A percentile compares a stretch with the other conserved stretches of the same genome.
Evolutionary conservation across 2,329 filamentous ascomycete species (phyloP).

Genomic region (Aspergillus viridinutans): DNA sequence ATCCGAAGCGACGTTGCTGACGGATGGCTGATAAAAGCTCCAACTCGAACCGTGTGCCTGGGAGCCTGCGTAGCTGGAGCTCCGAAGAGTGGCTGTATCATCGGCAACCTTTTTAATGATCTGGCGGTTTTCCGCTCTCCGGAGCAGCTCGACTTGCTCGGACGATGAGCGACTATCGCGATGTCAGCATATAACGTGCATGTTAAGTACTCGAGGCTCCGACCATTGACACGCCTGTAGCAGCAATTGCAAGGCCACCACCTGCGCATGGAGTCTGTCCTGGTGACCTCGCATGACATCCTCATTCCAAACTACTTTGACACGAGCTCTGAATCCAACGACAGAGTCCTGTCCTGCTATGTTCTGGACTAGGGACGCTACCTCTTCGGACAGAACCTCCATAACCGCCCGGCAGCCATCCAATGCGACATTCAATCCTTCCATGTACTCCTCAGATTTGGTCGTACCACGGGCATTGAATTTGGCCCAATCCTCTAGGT

Average conservation of each 20-base stretch:
- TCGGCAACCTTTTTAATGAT: conserved; percentile 36
- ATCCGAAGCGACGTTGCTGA: conserved; percentile 29
- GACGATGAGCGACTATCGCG: conserved; percentile 26
- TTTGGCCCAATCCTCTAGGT: conserved; percentile 33
- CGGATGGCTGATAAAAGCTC: conserved; percentile 21
- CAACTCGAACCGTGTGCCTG: conserved; percentile 23
- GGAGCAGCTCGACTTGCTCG: conserved; percentile 33
- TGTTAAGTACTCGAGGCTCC: neutral
- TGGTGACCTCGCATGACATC: conserved; percentile 33
- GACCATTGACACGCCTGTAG: conserved; percentile 39
- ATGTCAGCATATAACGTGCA: neutral
- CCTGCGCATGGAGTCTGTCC: conserved; percentile 33
- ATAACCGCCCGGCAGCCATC: conserved; percentile 35
- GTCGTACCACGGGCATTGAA: conserved; percentile 20
- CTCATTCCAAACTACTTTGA: conserved; percentile 36
- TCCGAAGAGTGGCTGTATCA: conserved; percentile 34
- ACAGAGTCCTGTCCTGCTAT: conserved; percentile 13
- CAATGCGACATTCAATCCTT: conserved; percentile 30
- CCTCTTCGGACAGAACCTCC: conserved; percentile 33
- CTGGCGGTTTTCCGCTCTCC: conserved; percentile 27
- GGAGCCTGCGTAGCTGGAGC: conserved; percentile 23
- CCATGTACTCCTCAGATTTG: conserved; percentile 23
- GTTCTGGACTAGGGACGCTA: conserved; percentile 26
- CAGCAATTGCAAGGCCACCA: conserved; percentile 35
- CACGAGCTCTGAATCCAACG: conserved; percentile 23